Evolutionary conservation across 2,329 filamentous ascomycete species (phyloP), one percentile per base, ranked within the genome.

Genomic region (Beauveria asiatica): DNA sequence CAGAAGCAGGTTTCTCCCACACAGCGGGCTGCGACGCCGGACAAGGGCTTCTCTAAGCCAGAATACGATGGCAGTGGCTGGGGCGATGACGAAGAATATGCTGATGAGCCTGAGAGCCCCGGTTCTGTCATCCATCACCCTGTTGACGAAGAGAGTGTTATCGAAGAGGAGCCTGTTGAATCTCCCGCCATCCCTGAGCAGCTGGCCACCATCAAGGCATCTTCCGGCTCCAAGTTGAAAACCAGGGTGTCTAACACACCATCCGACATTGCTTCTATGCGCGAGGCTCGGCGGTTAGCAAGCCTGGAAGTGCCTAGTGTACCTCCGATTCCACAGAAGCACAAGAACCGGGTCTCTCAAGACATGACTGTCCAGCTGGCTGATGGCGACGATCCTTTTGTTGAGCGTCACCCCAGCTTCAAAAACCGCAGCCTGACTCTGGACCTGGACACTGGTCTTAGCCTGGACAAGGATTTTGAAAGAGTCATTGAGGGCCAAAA

Each of bases 401-500:
- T 83, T 10, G 80, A 85, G 57, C 82, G 89, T 52, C 82, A 88
- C 65, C 83, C 86, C 49, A 92, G 88, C 73, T 85, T 92, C 67
- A 88, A 92, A 73, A 88, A 90, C 67, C 83, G 91, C 54, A 92
- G 94, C 68, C 82, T 97, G 64, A 90, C 91, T 8, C 77, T 95
- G 65, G 85, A 89, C 68, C 86, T 92, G 64, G 91, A 93, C 69
- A 81, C 94, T 59, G 90, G 90, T 63, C 86, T 96, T 64, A 93
- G 91, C 64, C 83, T 97, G 50, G 91, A 96, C 68, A 84, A 89
- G 68, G 94, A 97, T 72, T 97, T 97, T 74, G 92, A 97, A 69
- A 85, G 93, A 62, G 90, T 97, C 60, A 95, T 97, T 68, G 92
- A 97, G 77, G 83, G 87, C 72, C 92, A 97, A 88, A 97, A 97